phyloP scores from a whole-genome alignment of 2,329 filamentous ascomycete species.

The Triangularia setosa region DNA sequence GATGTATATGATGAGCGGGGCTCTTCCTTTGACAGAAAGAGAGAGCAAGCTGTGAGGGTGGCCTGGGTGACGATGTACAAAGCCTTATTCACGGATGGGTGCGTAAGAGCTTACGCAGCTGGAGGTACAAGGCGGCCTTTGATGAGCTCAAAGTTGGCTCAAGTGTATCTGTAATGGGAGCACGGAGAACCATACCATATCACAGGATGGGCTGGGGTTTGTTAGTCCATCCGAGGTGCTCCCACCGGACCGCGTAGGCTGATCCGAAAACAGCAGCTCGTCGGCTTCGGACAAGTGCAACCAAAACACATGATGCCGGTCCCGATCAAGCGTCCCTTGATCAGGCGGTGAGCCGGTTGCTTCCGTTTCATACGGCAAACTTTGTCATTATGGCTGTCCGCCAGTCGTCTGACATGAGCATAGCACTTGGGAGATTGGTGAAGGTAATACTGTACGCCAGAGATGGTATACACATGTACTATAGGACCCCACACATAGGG shows the following conservation, averaged over 20 bases:
- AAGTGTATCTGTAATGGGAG: not conserved
- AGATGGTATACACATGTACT: not conserved
- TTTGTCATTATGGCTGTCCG: not conserved
- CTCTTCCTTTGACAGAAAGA: slow-evolving; percentile 25
- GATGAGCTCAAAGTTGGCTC: not conserved
- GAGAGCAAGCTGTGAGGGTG: slow-evolving; percentile 19
- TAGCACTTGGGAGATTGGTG: not conserved
- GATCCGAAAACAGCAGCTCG: not conserved
- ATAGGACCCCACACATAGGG: not conserved
- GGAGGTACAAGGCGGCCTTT: not conserved
- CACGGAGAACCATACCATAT: too few relatives aligned
- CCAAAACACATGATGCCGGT: not conserved
- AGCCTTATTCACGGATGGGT: not conserved
- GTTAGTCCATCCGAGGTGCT: not conserved
- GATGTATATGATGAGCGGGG: slow-evolving; percentile 53
- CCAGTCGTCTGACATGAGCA: not conserved
- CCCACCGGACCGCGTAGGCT: not conserved
- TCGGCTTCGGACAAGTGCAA: not conserved
- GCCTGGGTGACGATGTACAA: not conserved
- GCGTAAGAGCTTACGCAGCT: not conserved
- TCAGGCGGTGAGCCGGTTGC: not conserved
- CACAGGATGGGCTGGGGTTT: not conserved
- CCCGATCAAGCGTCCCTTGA: not conserved
- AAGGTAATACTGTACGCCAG: not conserved
- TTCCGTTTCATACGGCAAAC: not conserved